phyloP scores from a whole-genome alignment of 2,329 filamentous ascomycete species.

The Stemphylium lycopersici region DNA sequence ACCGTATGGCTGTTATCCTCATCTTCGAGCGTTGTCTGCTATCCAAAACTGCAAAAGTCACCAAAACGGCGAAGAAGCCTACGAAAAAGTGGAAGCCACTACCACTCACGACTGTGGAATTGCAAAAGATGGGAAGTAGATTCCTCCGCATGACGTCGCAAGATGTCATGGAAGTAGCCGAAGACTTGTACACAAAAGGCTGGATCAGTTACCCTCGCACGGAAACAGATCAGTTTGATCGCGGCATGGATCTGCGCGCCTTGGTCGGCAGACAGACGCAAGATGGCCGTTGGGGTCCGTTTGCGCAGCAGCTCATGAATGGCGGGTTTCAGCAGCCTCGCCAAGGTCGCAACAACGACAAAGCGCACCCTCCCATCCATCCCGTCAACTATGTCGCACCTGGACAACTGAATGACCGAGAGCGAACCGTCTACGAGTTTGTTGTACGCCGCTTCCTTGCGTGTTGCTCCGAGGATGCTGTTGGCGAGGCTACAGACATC shows the following conservation, averaged over 20 bases:
- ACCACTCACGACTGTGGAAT: slow-evolving; percentile 91
- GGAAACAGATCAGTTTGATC: slow-evolving; percentile 94
- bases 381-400: slow-evolving; percentile 84
- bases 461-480: slow-evolving; percentile 93
- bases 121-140: slow-evolving; percentile 92
- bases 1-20: slow-evolving; percentile 78
- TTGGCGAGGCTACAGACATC: slow-evolving; percentile 83
- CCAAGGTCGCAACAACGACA: slow-evolving; percentile 87
- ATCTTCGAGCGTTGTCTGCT: slow-evolving; percentile 84
- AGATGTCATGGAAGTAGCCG: slow-evolving; percentile 84
- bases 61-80: slow-evolving; percentile 85
- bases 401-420: slow-evolving; percentile 64
- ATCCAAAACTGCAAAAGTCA: slow-evolving; percentile 78
- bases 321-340: slow-evolving; percentile 83
- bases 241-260: slow-evolving; percentile 79
- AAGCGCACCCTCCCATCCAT: slow-evolving; percentile 96
- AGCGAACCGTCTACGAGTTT: slow-evolving; percentile 87
- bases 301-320: slow-evolving; percentile 75
- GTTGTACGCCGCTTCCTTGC: slow-evolving; percentile 90
- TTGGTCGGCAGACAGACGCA: slow-evolving; percentile 84
- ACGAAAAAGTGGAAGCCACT: slow-evolving; percentile 94
- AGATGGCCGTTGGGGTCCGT: slow-evolving; percentile 77
- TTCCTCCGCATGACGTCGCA: slow-evolving; percentile 92
- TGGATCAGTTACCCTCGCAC: slow-evolving; percentile 98
- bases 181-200: slow-evolving; percentile 87